Evolutionary conservation across 1,284 basidiomycete genomes (phyloP).

Genomic region (Cutaneotrichosporon dermatis): DNA sequence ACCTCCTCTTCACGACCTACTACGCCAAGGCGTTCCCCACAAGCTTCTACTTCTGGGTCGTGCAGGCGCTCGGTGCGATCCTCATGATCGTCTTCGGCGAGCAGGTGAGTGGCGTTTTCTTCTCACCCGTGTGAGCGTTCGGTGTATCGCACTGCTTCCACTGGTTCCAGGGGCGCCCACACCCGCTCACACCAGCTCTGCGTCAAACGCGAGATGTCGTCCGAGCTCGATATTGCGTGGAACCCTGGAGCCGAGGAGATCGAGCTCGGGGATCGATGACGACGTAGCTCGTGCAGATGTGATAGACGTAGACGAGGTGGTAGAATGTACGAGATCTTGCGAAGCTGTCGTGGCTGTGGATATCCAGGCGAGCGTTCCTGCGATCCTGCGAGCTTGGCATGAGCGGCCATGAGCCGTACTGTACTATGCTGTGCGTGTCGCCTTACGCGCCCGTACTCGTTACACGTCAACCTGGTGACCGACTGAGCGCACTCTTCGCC

Average conservation of each 20-base stretch:
- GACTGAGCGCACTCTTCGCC: no score
- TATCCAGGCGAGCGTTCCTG: no score
- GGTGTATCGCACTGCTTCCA: no score
- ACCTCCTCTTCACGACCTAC: slow-evolving; percentile 86
- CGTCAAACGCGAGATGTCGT: slow-evolving; percentile 84
- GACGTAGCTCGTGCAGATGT: not conserved
- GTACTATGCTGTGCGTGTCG: not conserved
- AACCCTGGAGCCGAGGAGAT: slow-evolving; percentile 29
- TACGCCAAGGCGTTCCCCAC: slow-evolving; percentile 82
- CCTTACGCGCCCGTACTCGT: not conserved
- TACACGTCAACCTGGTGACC: not conserved
- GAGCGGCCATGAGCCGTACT: no score
- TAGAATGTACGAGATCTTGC: not conserved
- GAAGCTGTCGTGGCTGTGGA: no score
- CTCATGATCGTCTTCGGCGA: slow-evolving; percentile 78
- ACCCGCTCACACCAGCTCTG: slow-evolving; percentile 58
- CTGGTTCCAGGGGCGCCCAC: no score
- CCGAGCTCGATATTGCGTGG: slow-evolving; percentile 61
- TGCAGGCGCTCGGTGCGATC: slow-evolving; percentile 66
- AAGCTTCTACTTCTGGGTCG: slow-evolving; percentile 81
- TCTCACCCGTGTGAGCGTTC: no score
- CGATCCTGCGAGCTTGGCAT: no score
- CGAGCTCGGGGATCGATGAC: slow-evolving; percentile 27
- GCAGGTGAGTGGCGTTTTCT: slow-evolving; percentile 53
- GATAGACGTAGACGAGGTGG: not conserved